Evolutionary conservation across 805 yeast genomes (phyloP), one percentile per base, ranked within the genome.

Genomic region (Cyberlindnera nakhonratchasimensis): DNA sequence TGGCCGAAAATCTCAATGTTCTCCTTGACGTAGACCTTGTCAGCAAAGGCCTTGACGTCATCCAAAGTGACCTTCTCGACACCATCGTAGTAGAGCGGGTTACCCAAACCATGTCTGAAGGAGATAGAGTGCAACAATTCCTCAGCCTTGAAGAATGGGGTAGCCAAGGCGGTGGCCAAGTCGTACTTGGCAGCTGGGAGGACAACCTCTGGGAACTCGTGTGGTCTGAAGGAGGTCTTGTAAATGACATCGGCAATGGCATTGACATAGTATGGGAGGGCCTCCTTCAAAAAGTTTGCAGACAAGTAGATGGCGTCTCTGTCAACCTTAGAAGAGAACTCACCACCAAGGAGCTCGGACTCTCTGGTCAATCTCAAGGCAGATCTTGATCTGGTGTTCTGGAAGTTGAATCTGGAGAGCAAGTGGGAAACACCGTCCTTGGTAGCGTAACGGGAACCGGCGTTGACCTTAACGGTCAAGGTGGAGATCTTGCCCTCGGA

Each of bases 361-460:
- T 93, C 99, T 70, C 99, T 86, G 61, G 89, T 85, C 60, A 90
- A 74, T 72, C 98, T 86, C 63, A 93, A 75, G 19, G 93, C 96
- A 16, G 96, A 84, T 66, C 88, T 87, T 56, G 79, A 65, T 48
- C 74, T 73, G 43, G 96, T 88, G 75, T 85, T 82, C 63, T 84
- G 79, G 74, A 84, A 93, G 58, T 82, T 83, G 66, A 80, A 89
- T 66, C 88, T 79, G 59, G 91, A 78, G 59, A 90, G 75, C 51
- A 89, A 69, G 67, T 91, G 97, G 34, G 97, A 74, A 53, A 84
- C 69, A 69, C 98, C 99, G 43, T 90, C 82, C 50, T 75, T 67
- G 37, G 74, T 54, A 42, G 79, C 71, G 56, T 71, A 75, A 65
- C 93, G 84, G 44, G 96, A 79, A 53, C 98, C 98, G 51, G 86